Evolutionary conservation across 2,329 filamentous ascomycete species (phyloP), one percentile per base, ranked within the genome.

Genomic region (Zymoseptoria brevis): DNA sequence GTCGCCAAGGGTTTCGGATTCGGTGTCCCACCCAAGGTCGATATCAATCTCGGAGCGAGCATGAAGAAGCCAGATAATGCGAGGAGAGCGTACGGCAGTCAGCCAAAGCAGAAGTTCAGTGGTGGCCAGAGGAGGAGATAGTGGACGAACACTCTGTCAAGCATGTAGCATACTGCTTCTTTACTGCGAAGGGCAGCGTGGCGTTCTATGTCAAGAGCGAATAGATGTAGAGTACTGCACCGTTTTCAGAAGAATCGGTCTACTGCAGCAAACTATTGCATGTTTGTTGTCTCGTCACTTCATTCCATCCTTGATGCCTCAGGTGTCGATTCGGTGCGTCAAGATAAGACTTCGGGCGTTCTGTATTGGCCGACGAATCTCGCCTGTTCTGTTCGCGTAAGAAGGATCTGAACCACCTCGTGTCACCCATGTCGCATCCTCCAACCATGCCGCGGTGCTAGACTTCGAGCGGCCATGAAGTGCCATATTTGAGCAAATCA

Each of bases 1-100:
- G 86, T 95, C 3, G 89, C 89, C 55, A 93, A 90, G 80, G 84
- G 85, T 65, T 95, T 94, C 71, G 90, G 90, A 0, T 95, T 96
- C 74, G 75, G 80, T 4, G 83, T 85, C 0, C 89, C 90, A 19
- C 90, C 90, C 2, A 80, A 89, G 57, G 86, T 95, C 45, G 89
- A 95, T 71, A 86, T 95, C 66, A 84, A 84, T 53, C 77, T 95
- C 11, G 89, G 88, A 0, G 85, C 89, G 4, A 88, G 89, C 71
- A 83, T 94, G 84, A 81, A 83, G 69, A 80, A 85, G 65, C 85
- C 87, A 68, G 89, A 89, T 77, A 88, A 88, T 76, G 84, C 83
- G 48, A 79, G 89, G 67, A 79, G 87, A 69, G 81, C 83, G 9
- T 94, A 93, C 71, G 90, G 90, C 54, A 90, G 87, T 69, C 89